Percentiles rank a stretch among this genome's conserved stretches.
Evolutionary conservation across 805 yeast species (phyloP).

Genomic region (Isabelozyma pseudorhagii): DNA sequence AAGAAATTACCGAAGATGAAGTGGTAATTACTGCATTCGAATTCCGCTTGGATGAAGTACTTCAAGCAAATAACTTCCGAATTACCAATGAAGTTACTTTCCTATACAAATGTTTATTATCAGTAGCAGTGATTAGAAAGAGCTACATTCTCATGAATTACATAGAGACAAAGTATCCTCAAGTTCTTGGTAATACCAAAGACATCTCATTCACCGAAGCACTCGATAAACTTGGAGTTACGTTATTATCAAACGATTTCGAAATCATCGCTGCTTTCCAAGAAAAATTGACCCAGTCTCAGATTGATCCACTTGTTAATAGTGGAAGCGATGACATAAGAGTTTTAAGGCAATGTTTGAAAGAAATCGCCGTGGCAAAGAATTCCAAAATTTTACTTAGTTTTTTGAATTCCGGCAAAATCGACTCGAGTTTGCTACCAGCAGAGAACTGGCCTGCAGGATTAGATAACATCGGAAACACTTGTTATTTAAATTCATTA

Average conservation of each 20-base stretch:
- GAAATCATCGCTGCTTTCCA: constrained; percentile 54
- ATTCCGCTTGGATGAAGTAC: constrained; percentile 53
- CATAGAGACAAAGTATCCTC: constrained; percentile 44
- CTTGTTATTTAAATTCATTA: constrained; percentile 89
- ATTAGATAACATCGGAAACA: constrained; percentile 89
- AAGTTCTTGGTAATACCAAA: constrained; percentile 2
- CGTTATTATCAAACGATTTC: constrained; percentile 52
- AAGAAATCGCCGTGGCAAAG: constrained; percentile 50
- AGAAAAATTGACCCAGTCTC: constrained; percentile 17
- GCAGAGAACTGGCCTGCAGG: constrained; percentile 85
- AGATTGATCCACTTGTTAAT: background rate
- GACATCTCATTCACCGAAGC: constrained; percentile 31
- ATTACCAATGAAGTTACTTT: constrained; percentile 35
- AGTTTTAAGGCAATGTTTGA: constrained; percentile 54
- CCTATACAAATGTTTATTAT: constrained; percentile 53
- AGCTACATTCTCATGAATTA: constrained; percentile 57
- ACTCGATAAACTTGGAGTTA: constrained; percentile 45
- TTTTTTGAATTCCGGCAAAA: constrained; percentile 58
- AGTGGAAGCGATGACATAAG: constrained; percentile 43
- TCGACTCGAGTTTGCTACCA: constrained; percentile 55
- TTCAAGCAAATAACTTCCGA: constrained; percentile 26
- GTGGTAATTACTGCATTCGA: constrained; percentile 74
- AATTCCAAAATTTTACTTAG: constrained; percentile 54
- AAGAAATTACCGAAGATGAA: constrained; percentile 51
- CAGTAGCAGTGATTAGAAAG: constrained; percentile 57